Evolutionary conservation across 2,329 filamentous ascomycete genomes (phyloP).

Genomic region (Alternaria alternata): DNA sequence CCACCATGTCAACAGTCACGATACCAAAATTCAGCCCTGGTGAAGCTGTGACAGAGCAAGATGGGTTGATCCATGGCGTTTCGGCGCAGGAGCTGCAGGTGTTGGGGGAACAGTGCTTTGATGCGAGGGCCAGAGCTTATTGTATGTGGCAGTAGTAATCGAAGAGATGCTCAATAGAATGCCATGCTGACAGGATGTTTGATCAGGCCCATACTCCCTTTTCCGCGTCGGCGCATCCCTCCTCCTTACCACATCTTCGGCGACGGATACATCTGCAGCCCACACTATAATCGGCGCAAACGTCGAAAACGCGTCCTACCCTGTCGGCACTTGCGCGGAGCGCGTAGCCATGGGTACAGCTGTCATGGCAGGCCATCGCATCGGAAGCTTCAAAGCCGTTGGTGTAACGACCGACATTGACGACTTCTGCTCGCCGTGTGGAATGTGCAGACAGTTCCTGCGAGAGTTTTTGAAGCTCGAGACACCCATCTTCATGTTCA

Average conservation of each 20-base stretch:
- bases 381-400: conserved; percentile 67
- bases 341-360: conserved; percentile 84
- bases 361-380: conserved; percentile 65
- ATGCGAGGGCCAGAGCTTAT: conserved; percentile 81
- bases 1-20: conserved; percentile 43
- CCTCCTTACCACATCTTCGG: conserved; percentile 55
- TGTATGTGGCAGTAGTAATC: conserved; percentile 61
- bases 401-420: conserved; percentile 83
- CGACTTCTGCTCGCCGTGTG: conserved; percentile 71
- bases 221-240: conserved; percentile 90
- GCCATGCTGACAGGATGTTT: neutral
- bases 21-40: conserved; percentile 38
- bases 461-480: conserved; percentile 57
- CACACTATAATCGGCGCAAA: conserved; percentile 72
- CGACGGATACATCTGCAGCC: conserved; percentile 49
- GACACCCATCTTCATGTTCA: conserved; percentile 90
- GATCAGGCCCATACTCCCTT: conserved; percentile 79
- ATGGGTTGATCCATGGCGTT: conserved; percentile 61
- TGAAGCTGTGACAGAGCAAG: conserved; percentile 44
- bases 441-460: conserved; percentile 90
- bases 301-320: conserved; percentile 90
- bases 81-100: conserved; percentile 69
- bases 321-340: conserved; percentile 95
- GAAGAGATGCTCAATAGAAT: neutral
- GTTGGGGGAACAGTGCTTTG: conserved; percentile 69